phyloP scores from a whole-genome alignment of 1,284 basidiomycete genomes.

The Austroboletus niveus region DNA sequence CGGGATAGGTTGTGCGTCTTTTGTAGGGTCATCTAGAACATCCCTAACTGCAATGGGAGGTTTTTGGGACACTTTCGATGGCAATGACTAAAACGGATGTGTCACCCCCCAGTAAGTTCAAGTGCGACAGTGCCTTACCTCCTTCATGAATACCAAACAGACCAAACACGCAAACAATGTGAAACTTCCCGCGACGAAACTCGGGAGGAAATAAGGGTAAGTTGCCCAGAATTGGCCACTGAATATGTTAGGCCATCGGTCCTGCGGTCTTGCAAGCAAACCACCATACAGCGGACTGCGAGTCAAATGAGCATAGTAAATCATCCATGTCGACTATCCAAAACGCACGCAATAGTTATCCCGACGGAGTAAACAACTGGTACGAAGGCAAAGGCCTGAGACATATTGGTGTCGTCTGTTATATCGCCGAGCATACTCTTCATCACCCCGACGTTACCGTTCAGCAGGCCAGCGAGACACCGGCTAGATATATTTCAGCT shows the following conservation, averaged over 20 bases:
- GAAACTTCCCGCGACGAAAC: conserved; percentile 56
- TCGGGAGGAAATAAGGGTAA: conserved; percentile 59
- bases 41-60: not conserved
- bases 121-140: conserved; percentile 36
- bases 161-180: conserved; percentile 53
- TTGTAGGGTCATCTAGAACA: not conserved
- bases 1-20: conserved; percentile 29
- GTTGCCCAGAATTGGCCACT: conserved; percentile 44
- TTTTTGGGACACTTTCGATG: conserved; percentile 10
- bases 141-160: conserved; percentile 56
- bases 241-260: conserved; percentile 47
- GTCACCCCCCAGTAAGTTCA: not conserved
- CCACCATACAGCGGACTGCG: conserved; percentile 53
- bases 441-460: conserved; percentile 40
- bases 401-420: conserved; percentile 40
- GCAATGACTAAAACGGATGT: conserved; percentile 19
- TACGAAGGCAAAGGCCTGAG: conserved; percentile 27
- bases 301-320: conserved; percentile 42
- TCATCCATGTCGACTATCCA: not conserved
- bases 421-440: conserved; percentile 50
- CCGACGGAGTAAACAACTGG: conserved; percentile 27
- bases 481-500: conserved; percentile 22
- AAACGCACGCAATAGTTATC: conserved; percentile 27
- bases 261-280: conserved; percentile 43
- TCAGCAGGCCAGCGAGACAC: conserved; percentile 37